A percentile compares a stretch with the other conserved stretches of the same genome.
Evolutionary conservation across 2,329 filamentous ascomycete species (phyloP).

Genomic region (Paecilomyces formosus): DNA sequence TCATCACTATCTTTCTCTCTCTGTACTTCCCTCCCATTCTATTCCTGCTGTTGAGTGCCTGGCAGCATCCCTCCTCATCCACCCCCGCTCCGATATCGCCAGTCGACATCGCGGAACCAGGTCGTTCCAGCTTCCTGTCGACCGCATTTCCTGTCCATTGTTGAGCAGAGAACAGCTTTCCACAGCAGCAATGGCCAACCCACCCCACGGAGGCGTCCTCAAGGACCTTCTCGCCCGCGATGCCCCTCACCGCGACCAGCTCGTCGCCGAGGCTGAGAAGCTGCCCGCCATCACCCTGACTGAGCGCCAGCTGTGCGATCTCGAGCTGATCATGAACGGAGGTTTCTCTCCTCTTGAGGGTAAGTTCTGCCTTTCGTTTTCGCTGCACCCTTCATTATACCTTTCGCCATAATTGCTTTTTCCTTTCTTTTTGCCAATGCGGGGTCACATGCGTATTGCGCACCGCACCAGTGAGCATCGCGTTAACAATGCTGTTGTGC

Average conservation of each 20-base stretch:
- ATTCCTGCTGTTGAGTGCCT: background rate
- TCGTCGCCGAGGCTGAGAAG: slow-evolving; percentile 74
- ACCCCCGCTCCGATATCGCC: background rate
- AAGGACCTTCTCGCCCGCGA: slow-evolving; percentile 97
- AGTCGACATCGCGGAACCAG: background rate
- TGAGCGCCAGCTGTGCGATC: slow-evolving; percentile 94
- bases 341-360: slow-evolving; percentile 97
- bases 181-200: slow-evolving; percentile 39
- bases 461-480: background rate
- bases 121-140: background rate
- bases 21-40: no score
- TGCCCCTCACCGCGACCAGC: slow-evolving; percentile 70
- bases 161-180: background rate
- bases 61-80: background rate
- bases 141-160: background rate
- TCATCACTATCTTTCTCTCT: no score
- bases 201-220: slow-evolving; percentile 82
- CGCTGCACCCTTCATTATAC: background rate
- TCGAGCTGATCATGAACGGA: slow-evolving; percentile 94
- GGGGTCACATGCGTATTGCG: background rate
- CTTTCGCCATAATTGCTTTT: slow-evolving; percentile 2
- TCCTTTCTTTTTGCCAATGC: background rate
- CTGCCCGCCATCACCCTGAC: slow-evolving; percentile 77
- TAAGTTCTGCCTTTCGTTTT: slow-evolving; percentile 37
- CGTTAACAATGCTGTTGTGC: slow-evolving; percentile 9